Evolutionary conservation across 495 filamentous ascomycete species (phyloP), one percentile per base, ranked within the genome.

Genomic region (Neurospora discreta): DNA sequence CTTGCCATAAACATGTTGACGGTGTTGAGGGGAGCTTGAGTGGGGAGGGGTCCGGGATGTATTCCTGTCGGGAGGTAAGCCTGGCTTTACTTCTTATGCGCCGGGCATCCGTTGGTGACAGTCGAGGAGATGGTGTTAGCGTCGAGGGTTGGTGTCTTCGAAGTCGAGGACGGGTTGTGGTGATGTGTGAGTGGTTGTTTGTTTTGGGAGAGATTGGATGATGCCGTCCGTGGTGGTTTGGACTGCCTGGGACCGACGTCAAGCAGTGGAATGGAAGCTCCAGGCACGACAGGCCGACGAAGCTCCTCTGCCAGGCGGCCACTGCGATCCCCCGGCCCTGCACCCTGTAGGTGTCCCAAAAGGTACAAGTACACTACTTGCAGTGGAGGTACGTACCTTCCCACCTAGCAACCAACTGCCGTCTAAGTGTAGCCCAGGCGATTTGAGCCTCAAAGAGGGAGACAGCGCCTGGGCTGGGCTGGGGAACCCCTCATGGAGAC

Each of bases 1-100:
- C 96, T 91, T 85, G 95, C 95, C 87, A 99, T 98, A 89, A 99
- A 99, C 95, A 98, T 98, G 75, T 85, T 94, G 90, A 76, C 73
- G 79, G 80, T 79, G 73, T 81, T 79, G 68, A 72, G 72, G 58
- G 76, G 69, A 68, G 39, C 30, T 40, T 26, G 26, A 65, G 36
- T 70, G 26, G 58, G 72, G 42, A 68, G 44, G 44, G 46, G 33
- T 26, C 40, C 69, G 68, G 36, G 42, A 11, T 72, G 36, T 41
- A 5, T 33, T 33, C 6, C 26, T 18, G 52, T 65, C 30, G 52
- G 26, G 68, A 41, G 60, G 3, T 39, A 4, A 23, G 20, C 60
- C 69, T 42, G 18, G 36, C 0, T 68, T 42, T 58, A 41, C 68
- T 16, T 33, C 33, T 43, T 30, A 39, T 44, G 42, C 26, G 26